A percentile compares a stretch with the other conserved stretches of the same genome.
Evolutionary conservation across 345 rosid species (phyloP).

Genomic region (Dimocarpus longan): DNA sequence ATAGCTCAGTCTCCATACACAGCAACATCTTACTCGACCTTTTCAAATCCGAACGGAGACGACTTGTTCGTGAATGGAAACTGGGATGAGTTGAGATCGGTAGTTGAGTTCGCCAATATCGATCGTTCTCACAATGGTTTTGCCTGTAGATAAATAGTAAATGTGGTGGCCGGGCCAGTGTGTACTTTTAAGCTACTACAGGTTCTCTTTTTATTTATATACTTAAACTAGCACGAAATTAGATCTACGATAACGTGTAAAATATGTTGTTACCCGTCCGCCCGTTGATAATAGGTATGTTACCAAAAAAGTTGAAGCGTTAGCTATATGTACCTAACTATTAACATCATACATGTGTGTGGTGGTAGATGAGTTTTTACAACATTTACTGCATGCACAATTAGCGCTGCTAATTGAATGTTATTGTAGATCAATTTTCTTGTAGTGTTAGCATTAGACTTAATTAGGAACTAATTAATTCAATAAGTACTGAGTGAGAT

Average conservation of each 20-base stretch:
- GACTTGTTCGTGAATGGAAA: constrained; percentile 49
- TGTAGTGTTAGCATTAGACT: background rate
- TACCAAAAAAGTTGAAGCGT: too few relatives aligned
- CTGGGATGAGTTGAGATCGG: constrained; percentile 76
- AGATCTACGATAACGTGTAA: too few relatives aligned
- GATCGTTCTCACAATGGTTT: constrained; percentile 21
- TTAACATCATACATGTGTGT: too few relatives aligned
- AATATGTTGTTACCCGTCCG: too few relatives aligned
- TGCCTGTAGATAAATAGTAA: constrained; percentile 19
- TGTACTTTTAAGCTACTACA: background rate
- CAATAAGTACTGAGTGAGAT: background rate
- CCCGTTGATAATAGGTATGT: too few relatives aligned
- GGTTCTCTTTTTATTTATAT: background rate
- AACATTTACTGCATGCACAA: too few relatives aligned
- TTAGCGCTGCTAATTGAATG: too few relatives aligned
- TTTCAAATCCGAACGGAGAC: constrained; percentile 42
- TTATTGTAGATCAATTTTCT: too few relatives aligned
- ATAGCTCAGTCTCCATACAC: constrained; percentile 25
- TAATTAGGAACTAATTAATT: background rate
- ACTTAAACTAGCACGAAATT: background rate
- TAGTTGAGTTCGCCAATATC: constrained; percentile 42
- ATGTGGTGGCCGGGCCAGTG: background rate
- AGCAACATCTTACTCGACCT: constrained; percentile 29
- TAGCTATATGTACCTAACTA: too few relatives aligned
- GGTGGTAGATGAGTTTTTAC: too few relatives aligned